Evolutionary conservation across 129 eudicot species (phyloP).

Genomic region (Flaveria linearis): DNA sequence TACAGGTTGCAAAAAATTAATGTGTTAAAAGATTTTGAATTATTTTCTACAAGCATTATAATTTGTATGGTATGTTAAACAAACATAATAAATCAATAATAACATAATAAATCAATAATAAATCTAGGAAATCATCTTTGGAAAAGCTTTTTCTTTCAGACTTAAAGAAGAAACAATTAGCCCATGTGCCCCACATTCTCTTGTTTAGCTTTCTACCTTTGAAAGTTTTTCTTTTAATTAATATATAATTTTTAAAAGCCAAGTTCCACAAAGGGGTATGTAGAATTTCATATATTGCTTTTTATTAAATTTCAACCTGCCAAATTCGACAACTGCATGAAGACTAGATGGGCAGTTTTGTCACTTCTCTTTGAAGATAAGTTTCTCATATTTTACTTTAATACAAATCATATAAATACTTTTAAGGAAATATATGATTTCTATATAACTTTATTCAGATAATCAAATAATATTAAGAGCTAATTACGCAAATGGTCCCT

Average conservation of each 20-base stretch:
- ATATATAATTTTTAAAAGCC: neutral
- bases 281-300: neutral
- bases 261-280: neutral
- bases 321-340: neutral
- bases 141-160: neutral
- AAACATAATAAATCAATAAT: neutral
- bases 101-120: neutral
- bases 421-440: neutral
- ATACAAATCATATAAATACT: too few relatives aligned
- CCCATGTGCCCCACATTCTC: conserved; percentile 12
- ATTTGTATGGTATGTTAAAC: too few relatives aligned
- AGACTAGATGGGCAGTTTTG: neutral
- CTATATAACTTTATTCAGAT: neutral
- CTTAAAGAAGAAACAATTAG: neutral
- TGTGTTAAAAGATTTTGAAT: too few relatives aligned
- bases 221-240: neutral
- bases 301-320: neutral
- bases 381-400: too few relatives aligned
- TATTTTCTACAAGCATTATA: too few relatives aligned
- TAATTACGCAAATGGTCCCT: too few relatives aligned
- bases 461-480: neutral
- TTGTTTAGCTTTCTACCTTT: conserved; percentile 9
- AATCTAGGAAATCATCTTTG: neutral
- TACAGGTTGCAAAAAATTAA: too few relatives aligned
- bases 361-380: neutral